phyloP scores from a whole-genome alignment of 306 rosid species.

The Quercus alba region DNA sequence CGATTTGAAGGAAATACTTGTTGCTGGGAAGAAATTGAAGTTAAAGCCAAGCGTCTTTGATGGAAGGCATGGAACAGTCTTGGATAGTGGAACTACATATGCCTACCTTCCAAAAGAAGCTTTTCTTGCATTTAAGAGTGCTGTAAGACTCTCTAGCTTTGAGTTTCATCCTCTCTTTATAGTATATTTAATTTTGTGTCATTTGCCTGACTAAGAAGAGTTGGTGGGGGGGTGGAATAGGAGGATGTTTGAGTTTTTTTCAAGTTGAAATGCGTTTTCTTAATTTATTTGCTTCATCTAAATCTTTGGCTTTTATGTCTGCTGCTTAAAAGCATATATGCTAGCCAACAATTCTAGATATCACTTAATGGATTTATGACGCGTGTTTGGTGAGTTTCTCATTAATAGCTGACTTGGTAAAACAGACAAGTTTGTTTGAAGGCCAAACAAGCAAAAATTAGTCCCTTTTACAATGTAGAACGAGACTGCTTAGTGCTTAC shows the following conservation, averaged over 20 bases:
- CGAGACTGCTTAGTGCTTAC: not conserved
- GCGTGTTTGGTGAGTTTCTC: not conserved
- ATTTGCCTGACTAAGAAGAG: not conserved
- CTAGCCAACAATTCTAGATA: not conserved
- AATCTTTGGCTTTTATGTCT: not conserved
- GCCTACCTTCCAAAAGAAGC: slow-evolving; percentile 83
- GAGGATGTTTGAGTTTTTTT: not conserved
- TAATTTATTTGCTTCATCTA: not conserved
- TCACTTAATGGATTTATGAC: not conserved
- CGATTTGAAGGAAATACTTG: slow-evolving; percentile 83
- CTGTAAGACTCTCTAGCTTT: slow-evolving; percentile 54
- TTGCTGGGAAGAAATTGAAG: slow-evolving; percentile 76
- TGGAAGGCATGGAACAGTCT: slow-evolving; percentile 76
- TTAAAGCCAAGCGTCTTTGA: slow-evolving; percentile 69
- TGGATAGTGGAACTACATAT: slow-evolving; percentile 98
- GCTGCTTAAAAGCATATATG: not conserved
- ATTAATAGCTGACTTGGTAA: not conserved
- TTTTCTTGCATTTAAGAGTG: slow-evolving; percentile 67
- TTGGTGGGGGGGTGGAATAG: not conserved
- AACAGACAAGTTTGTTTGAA: not conserved
- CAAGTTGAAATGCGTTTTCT: not conserved
- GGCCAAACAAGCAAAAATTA: not conserved
- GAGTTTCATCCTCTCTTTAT: not conserved
- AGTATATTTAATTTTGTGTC: not conserved
- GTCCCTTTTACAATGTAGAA: not conserved